Conservation (phyloP, 768 basidiomycete genomes). For the Trametes villosa region DNA sequence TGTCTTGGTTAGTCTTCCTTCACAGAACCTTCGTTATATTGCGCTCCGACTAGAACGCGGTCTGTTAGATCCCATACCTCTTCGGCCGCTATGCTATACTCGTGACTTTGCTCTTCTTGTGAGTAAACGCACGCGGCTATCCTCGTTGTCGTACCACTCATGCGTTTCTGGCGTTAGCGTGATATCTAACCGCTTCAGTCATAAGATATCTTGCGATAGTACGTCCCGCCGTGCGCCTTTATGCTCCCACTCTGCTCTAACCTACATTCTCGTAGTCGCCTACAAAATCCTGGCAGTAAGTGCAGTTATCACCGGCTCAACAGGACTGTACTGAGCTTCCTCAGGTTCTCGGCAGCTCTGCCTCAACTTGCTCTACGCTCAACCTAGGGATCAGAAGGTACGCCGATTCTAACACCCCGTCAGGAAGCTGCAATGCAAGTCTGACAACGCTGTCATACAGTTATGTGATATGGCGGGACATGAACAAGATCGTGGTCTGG, state of each 20-base stretch:
- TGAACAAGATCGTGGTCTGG: conserved; percentile 15
- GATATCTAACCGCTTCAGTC: not conserved
- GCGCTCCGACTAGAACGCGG: not conserved
- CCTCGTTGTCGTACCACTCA: no score
- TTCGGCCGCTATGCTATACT: conserved; percentile 17
- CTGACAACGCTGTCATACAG: not conserved
- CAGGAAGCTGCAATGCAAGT: not conserved
- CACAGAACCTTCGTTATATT: no score
- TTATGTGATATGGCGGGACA: conserved; percentile 21
- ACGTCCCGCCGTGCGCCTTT: not conserved
- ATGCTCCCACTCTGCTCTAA: not conserved
- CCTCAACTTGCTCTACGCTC: conserved; percentile 15
- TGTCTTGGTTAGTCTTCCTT: not conserved
- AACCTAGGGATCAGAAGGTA: conserved; percentile 15
- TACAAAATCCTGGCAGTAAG: conserved; percentile 9
- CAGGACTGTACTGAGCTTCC: not conserved
- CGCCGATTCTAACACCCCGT: not conserved
- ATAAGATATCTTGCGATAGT: conserved; percentile 11
- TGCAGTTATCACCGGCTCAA: not conserved
- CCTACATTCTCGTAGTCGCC: not conserved
- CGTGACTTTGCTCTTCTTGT: conserved; percentile 9
- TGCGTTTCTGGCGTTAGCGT: not conserved
- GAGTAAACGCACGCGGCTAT: not conserved
- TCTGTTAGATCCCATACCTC: conserved; percentile 14
- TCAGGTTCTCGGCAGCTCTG: conserved; percentile 12